Conservation (phyloP, 441 rosid species). For the Hypseocharis bilobata region DNA sequence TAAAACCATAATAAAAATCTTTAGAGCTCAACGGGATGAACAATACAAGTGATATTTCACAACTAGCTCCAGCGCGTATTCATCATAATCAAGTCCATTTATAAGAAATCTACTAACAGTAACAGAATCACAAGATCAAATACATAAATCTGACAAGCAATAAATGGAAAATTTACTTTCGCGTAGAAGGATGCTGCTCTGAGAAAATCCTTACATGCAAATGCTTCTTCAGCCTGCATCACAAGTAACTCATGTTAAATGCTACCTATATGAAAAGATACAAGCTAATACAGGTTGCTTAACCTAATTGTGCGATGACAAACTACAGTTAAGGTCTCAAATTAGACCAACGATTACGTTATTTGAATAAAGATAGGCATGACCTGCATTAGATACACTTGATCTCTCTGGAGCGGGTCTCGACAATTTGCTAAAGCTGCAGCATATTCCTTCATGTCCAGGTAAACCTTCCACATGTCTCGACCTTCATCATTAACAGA, state of each 20-base stretch:
- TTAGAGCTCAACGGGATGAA: background rate
- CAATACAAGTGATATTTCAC: background rate
- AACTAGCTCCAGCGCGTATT: background rate
- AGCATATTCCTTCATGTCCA: constrained; percentile 89
- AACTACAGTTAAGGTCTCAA: constrained; percentile 2
- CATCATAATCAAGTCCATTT: background rate
- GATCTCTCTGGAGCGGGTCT: constrained; percentile 90
- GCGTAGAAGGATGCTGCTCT: constrained; percentile 96
- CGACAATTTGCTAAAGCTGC: constrained; percentile 86
- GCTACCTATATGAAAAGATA: constrained; percentile 17
- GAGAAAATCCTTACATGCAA: constrained; percentile 66
- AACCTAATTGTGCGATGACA: background rate
- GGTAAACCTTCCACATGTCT: constrained; percentile 98
- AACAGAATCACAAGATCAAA: constrained; percentile 8
- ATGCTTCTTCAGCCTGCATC: constrained; percentile 92
- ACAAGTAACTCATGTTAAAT: constrained; percentile 26
- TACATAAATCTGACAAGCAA: constrained; percentile 4
- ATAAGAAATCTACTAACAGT: background rate
- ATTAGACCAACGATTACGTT: constrained; percentile 11
- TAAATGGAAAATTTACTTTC: constrained; percentile 47
- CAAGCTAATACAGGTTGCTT: constrained; percentile 10
- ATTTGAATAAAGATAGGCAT: constrained; percentile 17
- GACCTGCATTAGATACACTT: constrained; percentile 95
- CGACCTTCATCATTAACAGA: constrained; percentile 90
- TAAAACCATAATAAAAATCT: background rate